A percentile compares a stretch with the other conserved stretches of the same genome.
Conservation (phyloP, 441 rosid genomes). For the Erodium chrysanthum region DNA sequence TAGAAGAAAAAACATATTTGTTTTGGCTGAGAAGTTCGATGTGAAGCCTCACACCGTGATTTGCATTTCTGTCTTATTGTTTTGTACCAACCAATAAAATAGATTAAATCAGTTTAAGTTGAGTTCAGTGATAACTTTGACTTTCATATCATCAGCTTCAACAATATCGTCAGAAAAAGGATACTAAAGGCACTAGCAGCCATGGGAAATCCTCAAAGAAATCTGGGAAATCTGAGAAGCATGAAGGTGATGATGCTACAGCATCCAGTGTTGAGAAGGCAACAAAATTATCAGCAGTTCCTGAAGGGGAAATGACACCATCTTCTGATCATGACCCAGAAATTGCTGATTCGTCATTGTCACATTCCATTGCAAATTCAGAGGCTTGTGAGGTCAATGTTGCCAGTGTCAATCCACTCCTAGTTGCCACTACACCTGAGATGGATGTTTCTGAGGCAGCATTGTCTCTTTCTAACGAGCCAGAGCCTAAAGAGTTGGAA, state of each 20-base stretch:
- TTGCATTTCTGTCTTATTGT: neutral
- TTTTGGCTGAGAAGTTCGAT: neutral
- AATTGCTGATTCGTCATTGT: conserved; percentile 23
- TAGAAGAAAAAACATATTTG: neutral
- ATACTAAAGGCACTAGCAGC: conserved; percentile 63
- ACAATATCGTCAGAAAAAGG: conserved; percentile 94
- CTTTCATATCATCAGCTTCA: conserved; percentile 58
- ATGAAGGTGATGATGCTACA: conserved; percentile 42
- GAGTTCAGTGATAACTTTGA: conserved; percentile 12
- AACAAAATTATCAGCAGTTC: conserved; percentile 22
- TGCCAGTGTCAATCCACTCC: conserved; percentile 30
- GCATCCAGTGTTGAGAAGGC: conserved; percentile 25
- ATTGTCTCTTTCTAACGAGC: conserved; percentile 23
- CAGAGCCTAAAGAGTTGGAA: conserved; percentile 18
- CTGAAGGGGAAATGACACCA: conserved; percentile 32
- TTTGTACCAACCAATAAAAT: neutral
- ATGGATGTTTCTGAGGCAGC: conserved; percentile 11
- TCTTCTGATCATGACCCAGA: conserved; percentile 25
- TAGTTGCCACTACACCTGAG: conserved; percentile 14
- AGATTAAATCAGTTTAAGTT: conserved; percentile 5
- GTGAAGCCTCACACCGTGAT: neutral
- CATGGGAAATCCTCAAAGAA: conserved; percentile 67
- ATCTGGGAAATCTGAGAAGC: conserved; percentile 46
- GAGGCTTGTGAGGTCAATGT: conserved; percentile 26
- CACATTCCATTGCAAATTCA: conserved; percentile 27